Conservation (phyloP, 1,284 basidiomycete genomes). For the Rhodotorula glutinis region DNA sequence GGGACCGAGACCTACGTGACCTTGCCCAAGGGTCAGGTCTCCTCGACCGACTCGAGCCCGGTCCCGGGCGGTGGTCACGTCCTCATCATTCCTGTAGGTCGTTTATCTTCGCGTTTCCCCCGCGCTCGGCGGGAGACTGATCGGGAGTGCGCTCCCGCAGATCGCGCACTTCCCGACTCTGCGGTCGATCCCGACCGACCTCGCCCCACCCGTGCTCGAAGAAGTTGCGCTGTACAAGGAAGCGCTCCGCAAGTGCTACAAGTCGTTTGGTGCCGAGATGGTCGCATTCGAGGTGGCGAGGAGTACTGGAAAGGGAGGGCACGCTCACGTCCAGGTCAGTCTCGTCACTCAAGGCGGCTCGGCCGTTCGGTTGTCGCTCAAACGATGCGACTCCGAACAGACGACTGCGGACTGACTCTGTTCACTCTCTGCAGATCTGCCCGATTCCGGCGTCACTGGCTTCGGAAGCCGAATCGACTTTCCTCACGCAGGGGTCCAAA, state of each 20-base stretch:
- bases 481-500: constrained; percentile 63
- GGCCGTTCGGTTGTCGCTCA: neutral
- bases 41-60: constrained; percentile 50
- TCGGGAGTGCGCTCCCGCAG: too few species aligned
- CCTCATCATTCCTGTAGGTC: constrained; percentile 52
- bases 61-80: constrained; percentile 93
- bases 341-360: too few species aligned
- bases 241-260: constrained; percentile 68
- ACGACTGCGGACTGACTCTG: neutral
- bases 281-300: constrained; percentile 87
- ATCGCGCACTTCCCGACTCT: constrained; percentile 60
- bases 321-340: constrained; percentile 68
- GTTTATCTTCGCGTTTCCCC: too few species aligned
- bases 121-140: too few species aligned
- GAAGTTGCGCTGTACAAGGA: constrained; percentile 81
- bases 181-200: constrained; percentile 67
- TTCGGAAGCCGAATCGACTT: constrained; percentile 65
- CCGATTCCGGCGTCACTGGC: constrained; percentile 68
- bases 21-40: constrained; percentile 86
- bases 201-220: constrained; percentile 67
- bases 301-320: constrained; percentile 69
- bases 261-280: constrained; percentile 63
- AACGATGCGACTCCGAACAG: neutral
- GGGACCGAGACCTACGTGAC: constrained; percentile 89
- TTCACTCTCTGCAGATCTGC: constrained; percentile 59